Evolutionary conservation across 2,329 filamentous ascomycete genomes (phyloP).

Genomic region (Sarocladiaceae sp.): DNA sequence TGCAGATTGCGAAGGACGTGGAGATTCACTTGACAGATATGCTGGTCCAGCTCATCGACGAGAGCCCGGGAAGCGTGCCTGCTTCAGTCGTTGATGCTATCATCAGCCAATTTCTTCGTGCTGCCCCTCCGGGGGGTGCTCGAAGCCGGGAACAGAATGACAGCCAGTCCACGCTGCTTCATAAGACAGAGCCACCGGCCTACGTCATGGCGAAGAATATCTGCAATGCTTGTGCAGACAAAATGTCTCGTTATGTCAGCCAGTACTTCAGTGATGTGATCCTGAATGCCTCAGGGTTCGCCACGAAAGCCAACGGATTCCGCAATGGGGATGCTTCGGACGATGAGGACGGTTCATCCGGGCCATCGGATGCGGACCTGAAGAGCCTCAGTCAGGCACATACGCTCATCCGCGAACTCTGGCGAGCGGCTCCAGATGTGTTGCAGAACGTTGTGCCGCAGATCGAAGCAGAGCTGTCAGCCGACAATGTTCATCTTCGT

Average conservation of each 20-base stretch:
- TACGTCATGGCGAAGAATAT: constrained; percentile 96
- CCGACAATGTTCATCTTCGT: constrained; percentile 81
- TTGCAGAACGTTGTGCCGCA: constrained; percentile 91
- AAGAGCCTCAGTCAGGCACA: constrained; percentile 88
- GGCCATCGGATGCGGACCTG: constrained; percentile 75
- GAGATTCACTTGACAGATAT: constrained; percentile 88
- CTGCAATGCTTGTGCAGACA: constrained; percentile 82
- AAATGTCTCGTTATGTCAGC: constrained; percentile 90
- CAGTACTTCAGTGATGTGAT: constrained; percentile 98
- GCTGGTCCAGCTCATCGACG: constrained; percentile 79
- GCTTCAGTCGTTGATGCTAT: constrained; percentile 84
- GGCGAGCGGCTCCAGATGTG: constrained; percentile 83
- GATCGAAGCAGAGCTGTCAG: constrained; percentile 83
- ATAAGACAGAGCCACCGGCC: constrained; percentile 83
- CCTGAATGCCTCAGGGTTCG: constrained; percentile 69
- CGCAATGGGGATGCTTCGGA: constrained; percentile 57
- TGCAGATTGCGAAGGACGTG: constrained; percentile 85
- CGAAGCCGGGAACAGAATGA: constrained; percentile 61
- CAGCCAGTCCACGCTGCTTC: constrained; percentile 74
- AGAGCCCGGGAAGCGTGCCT: constrained; percentile 65
- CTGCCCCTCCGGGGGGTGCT: constrained; percentile 62
- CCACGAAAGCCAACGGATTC: constrained; percentile 48
- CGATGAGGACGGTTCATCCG: constrained; percentile 52
- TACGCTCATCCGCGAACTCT: constrained; percentile 80
- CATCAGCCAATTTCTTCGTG: constrained; percentile 89